Evolutionary conservation across 2,329 filamentous ascomycete species (phyloP).

Genomic region (Aspergillus ruber): DNA sequence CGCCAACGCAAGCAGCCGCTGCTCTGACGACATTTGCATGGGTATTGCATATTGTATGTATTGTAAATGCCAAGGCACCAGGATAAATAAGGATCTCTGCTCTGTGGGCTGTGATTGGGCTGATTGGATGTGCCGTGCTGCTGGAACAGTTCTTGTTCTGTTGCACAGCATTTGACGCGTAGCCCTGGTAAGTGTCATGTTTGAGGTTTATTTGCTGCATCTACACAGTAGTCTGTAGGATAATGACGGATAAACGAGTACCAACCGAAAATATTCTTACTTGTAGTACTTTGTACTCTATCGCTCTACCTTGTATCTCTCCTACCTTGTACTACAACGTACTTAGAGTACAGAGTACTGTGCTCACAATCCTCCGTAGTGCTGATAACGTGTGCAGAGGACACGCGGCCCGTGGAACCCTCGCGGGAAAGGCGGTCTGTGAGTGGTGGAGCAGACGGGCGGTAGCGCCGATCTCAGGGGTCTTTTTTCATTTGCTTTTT

Average conservation of each 20-base stretch:
- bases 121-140: not conserved
- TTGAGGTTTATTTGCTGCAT: not conserved
- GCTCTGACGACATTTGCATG: no score
- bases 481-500: not conserved
- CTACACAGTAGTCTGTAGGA: no score
- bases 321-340: not conserved
- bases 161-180: no score
- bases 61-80: not conserved
- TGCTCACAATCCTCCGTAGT: not conserved
- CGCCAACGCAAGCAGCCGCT: not conserved
- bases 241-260: no score
- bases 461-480: slow-evolving; percentile 3
- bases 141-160: not conserved
- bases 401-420: slow-evolving; percentile 20
- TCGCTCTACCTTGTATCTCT: no score
- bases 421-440: not conserved
- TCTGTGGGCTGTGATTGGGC: no score
- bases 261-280: no score
- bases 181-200: no score
- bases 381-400: slow-evolving; percentile 4
- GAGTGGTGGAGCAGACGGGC: slow-evolving; percentile 10
- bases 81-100: not conserved
- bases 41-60: not conserved
- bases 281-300: no score
- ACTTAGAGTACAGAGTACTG: not conserved